phyloP scores from a whole-genome alignment of 2,329 filamentous ascomycete species.

The Ascochyta pisi region DNA sequence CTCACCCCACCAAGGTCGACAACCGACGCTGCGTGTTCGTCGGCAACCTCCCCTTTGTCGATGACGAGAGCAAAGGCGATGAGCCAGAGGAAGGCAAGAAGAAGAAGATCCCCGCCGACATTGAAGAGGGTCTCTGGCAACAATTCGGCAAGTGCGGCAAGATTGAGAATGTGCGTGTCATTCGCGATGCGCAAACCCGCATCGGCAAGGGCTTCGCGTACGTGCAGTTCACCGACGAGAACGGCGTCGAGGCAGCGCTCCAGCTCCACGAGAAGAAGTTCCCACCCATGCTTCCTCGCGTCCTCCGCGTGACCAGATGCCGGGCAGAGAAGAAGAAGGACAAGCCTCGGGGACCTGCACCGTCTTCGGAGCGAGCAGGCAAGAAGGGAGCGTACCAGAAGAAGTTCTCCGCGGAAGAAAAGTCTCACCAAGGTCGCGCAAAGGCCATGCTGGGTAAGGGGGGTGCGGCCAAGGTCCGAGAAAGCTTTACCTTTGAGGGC shows the following conservation, averaged over 20 bases:
- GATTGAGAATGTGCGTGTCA: conserved; percentile 91
- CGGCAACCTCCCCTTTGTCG: conserved; percentile 94
- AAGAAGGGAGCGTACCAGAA: conserved; percentile 64
- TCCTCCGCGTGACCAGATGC: conserved; percentile 84
- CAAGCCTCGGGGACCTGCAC: conserved; percentile 36
- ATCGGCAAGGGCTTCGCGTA: conserved; percentile 98
- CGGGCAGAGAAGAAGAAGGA: conserved; percentile 64
- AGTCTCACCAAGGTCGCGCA: conserved; percentile 75
- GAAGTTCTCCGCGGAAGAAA: conserved; percentile 73
- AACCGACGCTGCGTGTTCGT: conserved; percentile 94
- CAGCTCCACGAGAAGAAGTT: conserved; percentile 90
- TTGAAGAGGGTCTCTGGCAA: conserved; percentile 92
- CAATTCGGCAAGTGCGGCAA: conserved; percentile 78
- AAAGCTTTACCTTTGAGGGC: conserved; percentile 81
- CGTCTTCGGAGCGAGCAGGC: conserved; percentile 39
- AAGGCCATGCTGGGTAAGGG: conserved; percentile 76
- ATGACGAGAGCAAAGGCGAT: conserved; percentile 78
- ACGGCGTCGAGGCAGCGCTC: conserved; percentile 88
- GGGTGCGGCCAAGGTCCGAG: conserved; percentile 68
- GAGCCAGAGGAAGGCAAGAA: conserved; percentile 70
- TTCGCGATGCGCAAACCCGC: conserved; percentile 86
- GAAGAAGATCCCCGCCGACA: conserved; percentile 77
- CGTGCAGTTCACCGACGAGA: conserved; percentile 89
- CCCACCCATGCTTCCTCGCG: conserved; percentile 89
- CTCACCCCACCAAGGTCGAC: conserved; percentile 82